These are phyloP conservation scores for Musa schizocarpa DNA, from an alignment of 176 grass and related monocot species.

Conservation along the genomic window DNA sequence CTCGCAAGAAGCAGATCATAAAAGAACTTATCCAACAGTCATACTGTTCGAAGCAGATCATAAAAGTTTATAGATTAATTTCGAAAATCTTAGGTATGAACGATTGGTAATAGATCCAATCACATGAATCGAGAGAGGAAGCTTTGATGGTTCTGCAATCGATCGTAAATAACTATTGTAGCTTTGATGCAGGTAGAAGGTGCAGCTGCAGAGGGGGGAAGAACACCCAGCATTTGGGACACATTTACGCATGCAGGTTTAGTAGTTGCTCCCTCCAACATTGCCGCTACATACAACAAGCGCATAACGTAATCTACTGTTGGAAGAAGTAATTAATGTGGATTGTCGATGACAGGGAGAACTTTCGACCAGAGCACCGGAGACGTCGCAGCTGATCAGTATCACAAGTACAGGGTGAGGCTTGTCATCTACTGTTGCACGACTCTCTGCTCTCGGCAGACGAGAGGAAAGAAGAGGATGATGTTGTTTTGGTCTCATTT, in stretches of 20 bases:
- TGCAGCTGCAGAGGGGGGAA: conserved; percentile 15
- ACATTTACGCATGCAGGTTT: conserved; percentile 11
- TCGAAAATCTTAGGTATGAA: too few species aligned
- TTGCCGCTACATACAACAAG: not conserved
- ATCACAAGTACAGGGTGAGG: conserved; percentile 64
- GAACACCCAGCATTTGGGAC: conserved; percentile 20
- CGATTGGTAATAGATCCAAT: too few species aligned
- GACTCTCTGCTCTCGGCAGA: too few species aligned
- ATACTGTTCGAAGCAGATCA: too few species aligned
- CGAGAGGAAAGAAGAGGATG: not conserved
- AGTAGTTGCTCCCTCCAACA: not conserved
- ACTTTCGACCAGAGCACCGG: conserved; percentile 25
- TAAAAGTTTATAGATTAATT: too few species aligned
- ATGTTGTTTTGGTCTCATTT: not conserved
- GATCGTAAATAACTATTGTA: not conserved
- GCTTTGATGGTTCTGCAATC: too few species aligned
- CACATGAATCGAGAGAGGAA: too few species aligned
- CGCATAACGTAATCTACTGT: too few species aligned
- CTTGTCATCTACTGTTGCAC: too few species aligned
- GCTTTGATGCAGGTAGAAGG: conserved; percentile 10
- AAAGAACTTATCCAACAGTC: too few species aligned
- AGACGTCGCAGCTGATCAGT: conserved; percentile 63
- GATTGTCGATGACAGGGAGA: conserved; percentile 28
- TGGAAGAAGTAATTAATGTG: not conserved
- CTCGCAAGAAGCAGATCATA: too few species aligned